Evolutionary conservation across 2,329 filamentous ascomycete species (phyloP).

Genomic region (Aspergillus sp.): DNA sequence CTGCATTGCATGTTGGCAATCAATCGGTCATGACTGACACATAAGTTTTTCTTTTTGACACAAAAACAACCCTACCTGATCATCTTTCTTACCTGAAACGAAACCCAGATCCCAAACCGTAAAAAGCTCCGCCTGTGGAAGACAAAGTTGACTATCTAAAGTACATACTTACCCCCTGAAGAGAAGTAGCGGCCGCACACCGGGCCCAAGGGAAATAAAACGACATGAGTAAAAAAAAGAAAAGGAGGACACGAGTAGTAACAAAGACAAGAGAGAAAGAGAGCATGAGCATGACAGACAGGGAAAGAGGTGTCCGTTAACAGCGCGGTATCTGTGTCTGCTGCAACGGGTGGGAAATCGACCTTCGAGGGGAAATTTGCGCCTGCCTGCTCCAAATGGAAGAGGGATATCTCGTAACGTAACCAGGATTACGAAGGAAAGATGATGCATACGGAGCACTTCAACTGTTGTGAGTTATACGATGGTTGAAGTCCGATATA

Average conservation of each 20-base stretch:
- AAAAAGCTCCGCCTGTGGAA: constrained; percentile 20
- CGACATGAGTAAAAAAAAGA: constrained; percentile 21
- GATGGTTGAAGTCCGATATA: constrained; percentile 2
- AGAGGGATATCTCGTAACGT: constrained; percentile 10
- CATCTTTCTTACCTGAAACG: constrained; percentile 48
- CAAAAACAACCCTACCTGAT: constrained; percentile 45
- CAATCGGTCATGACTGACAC: constrained; percentile 27
- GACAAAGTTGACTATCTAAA: constrained; percentile 35
- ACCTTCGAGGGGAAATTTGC: constrained; percentile 1
- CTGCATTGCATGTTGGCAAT: constrained; percentile 11
- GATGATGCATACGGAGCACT: constrained; percentile 2
- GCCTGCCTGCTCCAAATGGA: neutral
- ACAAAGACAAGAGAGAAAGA: constrained; percentile 19
- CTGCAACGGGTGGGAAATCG: constrained; percentile 4
- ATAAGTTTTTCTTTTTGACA: constrained; percentile 12
- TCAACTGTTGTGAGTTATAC: constrained; percentile 25
- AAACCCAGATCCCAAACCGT: constrained; percentile 20
- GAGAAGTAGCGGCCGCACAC: constrained; percentile 31
- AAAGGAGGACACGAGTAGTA: constrained; percentile 13
- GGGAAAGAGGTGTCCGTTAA: neutral
- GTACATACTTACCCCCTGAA: constrained; percentile 48
- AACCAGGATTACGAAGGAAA: constrained; percentile 1
- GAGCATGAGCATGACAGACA: neutral
- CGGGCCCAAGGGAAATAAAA: constrained; percentile 32
- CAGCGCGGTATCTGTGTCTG: neutral